These are phyloP conservation scores for Hypholoma sublateritium DNA, from an alignment of 768 basidiomycete species.

Conservation along the genomic window DNA sequence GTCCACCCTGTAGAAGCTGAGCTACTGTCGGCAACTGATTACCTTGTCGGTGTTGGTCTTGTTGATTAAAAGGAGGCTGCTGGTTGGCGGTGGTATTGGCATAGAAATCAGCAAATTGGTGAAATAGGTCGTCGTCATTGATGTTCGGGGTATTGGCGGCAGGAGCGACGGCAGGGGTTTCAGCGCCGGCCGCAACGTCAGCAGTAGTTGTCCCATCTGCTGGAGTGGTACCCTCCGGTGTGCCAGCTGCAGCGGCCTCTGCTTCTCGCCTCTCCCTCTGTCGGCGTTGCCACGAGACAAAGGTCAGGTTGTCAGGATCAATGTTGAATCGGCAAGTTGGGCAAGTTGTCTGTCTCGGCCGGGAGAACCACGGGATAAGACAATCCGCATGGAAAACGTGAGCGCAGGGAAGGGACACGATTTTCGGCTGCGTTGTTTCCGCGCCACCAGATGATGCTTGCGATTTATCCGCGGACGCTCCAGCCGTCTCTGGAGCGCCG, in stretches of 20 bases:
- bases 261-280: slow-evolving; percentile 16
- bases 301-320: slow-evolving; percentile 75
- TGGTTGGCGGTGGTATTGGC: neutral
- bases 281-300: slow-evolving; percentile 27
- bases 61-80: neutral
- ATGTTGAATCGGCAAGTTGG: slow-evolving; percentile 84
- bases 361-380: slow-evolving; percentile 80
- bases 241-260: slow-evolving; percentile 1
- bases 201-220: neutral
- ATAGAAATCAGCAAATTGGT: neutral
- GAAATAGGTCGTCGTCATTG: neutral
- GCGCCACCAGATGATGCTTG: neutral
- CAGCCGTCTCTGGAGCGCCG: slow-evolving; percentile 17
- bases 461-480: slow-evolving; percentile 2
- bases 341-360: slow-evolving; percentile 77
- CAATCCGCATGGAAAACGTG: slow-evolving; percentile 82
- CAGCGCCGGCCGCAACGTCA: neutral
- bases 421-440: slow-evolving; percentile 32
- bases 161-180: neutral
- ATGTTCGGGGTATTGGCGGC: neutral
- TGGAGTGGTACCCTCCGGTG: slow-evolving; percentile 1
- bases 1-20: too few species aligned
- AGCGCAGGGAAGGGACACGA: slow-evolving; percentile 75
- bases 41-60: neutral
- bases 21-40: neutral